Evolutionary conservation across 106 monocot species (phyloP), one percentile per base, ranked within the genome.

Genomic region (Acorus gramineus): DNA sequence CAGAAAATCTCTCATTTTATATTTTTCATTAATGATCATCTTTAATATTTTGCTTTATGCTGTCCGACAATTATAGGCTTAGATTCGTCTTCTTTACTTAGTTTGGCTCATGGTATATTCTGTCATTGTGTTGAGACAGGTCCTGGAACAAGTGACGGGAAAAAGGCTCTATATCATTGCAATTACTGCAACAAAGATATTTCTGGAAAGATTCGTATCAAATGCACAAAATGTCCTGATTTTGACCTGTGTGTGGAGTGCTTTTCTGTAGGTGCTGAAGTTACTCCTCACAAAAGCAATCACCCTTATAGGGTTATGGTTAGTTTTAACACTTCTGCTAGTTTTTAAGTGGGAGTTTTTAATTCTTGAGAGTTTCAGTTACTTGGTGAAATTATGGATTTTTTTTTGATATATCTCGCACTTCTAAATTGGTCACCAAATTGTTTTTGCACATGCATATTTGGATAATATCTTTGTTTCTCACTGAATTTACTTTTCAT

Each of bases 201-300:
- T 53, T 91, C 96, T 8, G 96, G 96, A 64, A 96, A 96, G 73
- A 91, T 96, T 12, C 76, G 96, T 52, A 91, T 91, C 56, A 96
- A 96, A 63, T 96, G 96, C 80, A 76, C 89, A 42, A 90, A 90
- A 71, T 91, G 96, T 53, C 85, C 96, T 11, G 96, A 96, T 64
- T 96, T 87, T 79, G 96, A 96, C 79, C 80, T 96, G n/a, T 96
- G 96, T 69, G 76, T 96, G 43, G 96, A 96, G 64, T 96, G 96
- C 71, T 96, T 96, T 61, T 87, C 87, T 61, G 96, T 91, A 14
- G 96, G 96, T 56, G 96, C 87, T 66, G 96, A 96, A 81, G 79
- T 96, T 44, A 85, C 82, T 66, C 96, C 96, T 2, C 96, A 96
- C 73, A 90, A 87, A 71, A 91, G 87, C 85, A 90, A 87, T 68